Evolutionary conservation across 2,329 filamentous ascomycete species (phyloP).

Genomic region (Coniella lustricola): DNA sequence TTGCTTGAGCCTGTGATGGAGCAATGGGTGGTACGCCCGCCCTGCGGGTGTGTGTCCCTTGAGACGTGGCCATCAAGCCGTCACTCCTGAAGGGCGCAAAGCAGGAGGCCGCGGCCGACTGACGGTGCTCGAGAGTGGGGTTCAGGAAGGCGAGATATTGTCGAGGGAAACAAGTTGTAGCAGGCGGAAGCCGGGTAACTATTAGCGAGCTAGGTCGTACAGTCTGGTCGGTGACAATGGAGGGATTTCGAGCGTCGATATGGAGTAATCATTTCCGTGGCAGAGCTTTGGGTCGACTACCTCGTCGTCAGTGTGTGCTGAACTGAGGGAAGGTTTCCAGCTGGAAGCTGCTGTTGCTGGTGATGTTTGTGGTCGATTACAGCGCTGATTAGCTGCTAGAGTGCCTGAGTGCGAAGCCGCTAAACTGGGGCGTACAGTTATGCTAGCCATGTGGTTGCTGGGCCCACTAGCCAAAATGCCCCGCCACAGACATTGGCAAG

Average conservation of each 20-base stretch:
- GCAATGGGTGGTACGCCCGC: conserved; percentile 46
- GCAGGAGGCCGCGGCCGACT: not conserved
- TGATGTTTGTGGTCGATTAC: too few relatives aligned
- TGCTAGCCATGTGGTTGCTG: not conserved
- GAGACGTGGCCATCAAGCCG: conserved; percentile 20
- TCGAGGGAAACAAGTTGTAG: not conserved
- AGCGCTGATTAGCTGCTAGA: too few relatives aligned
- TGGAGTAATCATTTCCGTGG: not conserved
- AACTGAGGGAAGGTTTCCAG: not conserved
- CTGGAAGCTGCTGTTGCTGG: not conserved
- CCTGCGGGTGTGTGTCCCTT: conserved; percentile 27
- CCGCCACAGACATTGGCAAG: not conserved
- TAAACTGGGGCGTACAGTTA: not conserved
- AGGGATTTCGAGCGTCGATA: not conserved
- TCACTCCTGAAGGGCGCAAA: not conserved
- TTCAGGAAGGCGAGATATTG: not conserved
- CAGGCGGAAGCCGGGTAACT: not conserved
- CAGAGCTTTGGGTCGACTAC: too few relatives aligned
- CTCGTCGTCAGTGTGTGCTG: not conserved
- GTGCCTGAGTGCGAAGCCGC: too few relatives aligned
- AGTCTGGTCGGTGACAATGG: not conserved
- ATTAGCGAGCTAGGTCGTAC: not conserved
- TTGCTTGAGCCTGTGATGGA: conserved; percentile 30
- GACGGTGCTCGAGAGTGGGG: not conserved
- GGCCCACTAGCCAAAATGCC: conserved; percentile 5